Conservation (phyloP, 768 basidiomycete species). For the Asterophora parasitica region DNA sequence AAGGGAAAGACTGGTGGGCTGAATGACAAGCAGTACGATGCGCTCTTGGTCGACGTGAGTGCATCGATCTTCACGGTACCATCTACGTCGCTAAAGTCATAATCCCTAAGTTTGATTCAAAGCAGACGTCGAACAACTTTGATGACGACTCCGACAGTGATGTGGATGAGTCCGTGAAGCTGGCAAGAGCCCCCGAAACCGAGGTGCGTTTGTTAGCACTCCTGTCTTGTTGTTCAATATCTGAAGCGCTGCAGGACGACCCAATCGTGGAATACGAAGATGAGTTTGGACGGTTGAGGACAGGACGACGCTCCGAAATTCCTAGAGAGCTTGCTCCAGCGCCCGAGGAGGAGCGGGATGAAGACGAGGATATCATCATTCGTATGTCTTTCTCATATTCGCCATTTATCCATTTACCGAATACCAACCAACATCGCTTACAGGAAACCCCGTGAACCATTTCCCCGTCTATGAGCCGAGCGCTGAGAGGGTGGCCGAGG, state of each 20-base stretch:
- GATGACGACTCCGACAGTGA: constrained; percentile 70
- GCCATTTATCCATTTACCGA: background rate
- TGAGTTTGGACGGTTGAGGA: constrained; percentile 78
- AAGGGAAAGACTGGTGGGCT: constrained; percentile 78
- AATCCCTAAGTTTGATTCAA: constrained; percentile 57
- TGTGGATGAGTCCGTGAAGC: constrained; percentile 69
- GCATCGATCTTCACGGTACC: background rate
- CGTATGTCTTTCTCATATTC: constrained; percentile 29
- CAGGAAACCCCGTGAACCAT: constrained; percentile 78
- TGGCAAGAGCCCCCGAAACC: constrained; percentile 41
- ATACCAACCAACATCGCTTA: constrained; percentile 2
- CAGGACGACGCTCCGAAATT: constrained; percentile 66
- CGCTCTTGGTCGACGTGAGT: constrained; percentile 74
- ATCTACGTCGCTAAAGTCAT: background rate
- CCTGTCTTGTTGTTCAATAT: background rate
- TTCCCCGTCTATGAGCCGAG: constrained; percentile 89
- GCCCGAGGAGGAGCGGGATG: constrained; percentile 43
- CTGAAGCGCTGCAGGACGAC: constrained; percentile 46
- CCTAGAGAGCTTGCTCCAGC: constrained; percentile 57
- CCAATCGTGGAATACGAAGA: constrained; percentile 84
- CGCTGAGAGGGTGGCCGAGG: constrained; percentile 70
- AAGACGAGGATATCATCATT: constrained; percentile 62
- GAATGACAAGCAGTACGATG: constrained; percentile 67
- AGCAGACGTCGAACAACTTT: constrained; percentile 42
- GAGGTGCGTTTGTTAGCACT: constrained; percentile 27